Base-by-base conservation (phyloP, 768 basidiomycete genomes). In the Pulveroboletus frians region DNA sequence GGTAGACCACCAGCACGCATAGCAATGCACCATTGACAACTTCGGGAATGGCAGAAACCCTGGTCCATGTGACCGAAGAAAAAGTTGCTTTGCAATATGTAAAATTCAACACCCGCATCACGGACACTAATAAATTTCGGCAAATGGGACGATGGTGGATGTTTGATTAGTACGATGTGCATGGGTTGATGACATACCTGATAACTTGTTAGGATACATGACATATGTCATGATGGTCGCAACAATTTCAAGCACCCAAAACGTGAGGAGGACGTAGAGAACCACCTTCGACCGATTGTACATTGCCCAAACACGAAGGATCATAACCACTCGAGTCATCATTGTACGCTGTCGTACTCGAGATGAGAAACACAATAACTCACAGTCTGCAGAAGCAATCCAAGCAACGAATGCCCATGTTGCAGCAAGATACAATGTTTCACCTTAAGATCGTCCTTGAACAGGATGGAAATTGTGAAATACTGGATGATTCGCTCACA, bases 301-400 rank as follows among this genome's bases (percentile, higher is more conserved):
- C 30, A 57, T 18, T 35, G 42, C 52, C 47, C 52, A 59, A 18
- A 59, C 39, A 30, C 52, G 57, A 9, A 59, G 46, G 21, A 59
- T 47, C 56, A 58, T 58, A 7, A 27, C 37, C 42, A 58, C 56
- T 55, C 9, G 9, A 41, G 15, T 43, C 21, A 27, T 6, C n/a
- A 3, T 3, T 1, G 14, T 45, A 21, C 26, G 34, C 13, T 21
- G 5, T 9, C 6, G 20, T 5, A 7, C 17, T 21, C 9, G 8
- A 17, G 20, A 13, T 15, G 20, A 39, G 4, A 18, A 31, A 37
- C n/a, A 26, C 0, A n/a, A 15, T 10, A 15, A 47, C 56, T 21
- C 40, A 50, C 56, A 17, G 11, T 57, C 56, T 18, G 56, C 52
- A 10, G 57, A 21, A 18, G 21, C 35, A 11, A 46, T 31, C 15